Evolutionary conservation across 257 asterid species (phyloP), one percentile per base, ranked within the genome.

Genomic region (Verbascum thapsus): DNA sequence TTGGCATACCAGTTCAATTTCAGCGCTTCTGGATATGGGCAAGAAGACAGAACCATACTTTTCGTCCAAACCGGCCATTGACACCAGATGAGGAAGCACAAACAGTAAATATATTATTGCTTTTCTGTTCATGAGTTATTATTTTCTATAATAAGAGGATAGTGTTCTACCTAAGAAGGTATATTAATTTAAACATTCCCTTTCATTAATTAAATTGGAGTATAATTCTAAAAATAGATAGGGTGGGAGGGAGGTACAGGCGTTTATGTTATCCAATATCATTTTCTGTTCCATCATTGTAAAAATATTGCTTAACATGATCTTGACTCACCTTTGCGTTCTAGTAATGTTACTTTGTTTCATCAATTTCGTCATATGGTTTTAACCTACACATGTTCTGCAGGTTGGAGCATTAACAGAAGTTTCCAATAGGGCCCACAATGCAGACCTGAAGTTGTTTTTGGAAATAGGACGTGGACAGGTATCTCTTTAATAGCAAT

Each of bases 21-120:
- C 97, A 81, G 79, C 96, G 99, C 34, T 92, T 85, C 67, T 92
- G 99, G 97, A 71, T 89, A 59, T 92, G 99, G 99, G 97, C 99
- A 42, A 92, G 85, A 77, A 80, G 99, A 61, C 97, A 89, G 76
- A 92, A 92, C 81, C 96, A 88, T 74, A 91, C 97, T n/a, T 91
- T 78, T 39, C 96, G 98, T 59, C 98, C 96, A 32, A 89, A 89
- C 77, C 84, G 99, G 61, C 97, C 97, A n/a, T 72, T 92, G 72
- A 80, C 88, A 8, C 84, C 88, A n/a, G 94, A 80, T 58, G 97
- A 92, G 73, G 99, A 92, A 79, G 71, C 86, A 56, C 95, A 85
- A 72, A 74, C 91, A 60, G 97, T 92, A 79, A 76, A 50, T 53
- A 15, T 19, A 16, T 68, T 11, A 13, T 8, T 30, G 10, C 6